These are phyloP conservation scores for Saturnispora halmiae DNA, from an alignment of 805 yeast species.

Conservation along the genomic window DNA sequence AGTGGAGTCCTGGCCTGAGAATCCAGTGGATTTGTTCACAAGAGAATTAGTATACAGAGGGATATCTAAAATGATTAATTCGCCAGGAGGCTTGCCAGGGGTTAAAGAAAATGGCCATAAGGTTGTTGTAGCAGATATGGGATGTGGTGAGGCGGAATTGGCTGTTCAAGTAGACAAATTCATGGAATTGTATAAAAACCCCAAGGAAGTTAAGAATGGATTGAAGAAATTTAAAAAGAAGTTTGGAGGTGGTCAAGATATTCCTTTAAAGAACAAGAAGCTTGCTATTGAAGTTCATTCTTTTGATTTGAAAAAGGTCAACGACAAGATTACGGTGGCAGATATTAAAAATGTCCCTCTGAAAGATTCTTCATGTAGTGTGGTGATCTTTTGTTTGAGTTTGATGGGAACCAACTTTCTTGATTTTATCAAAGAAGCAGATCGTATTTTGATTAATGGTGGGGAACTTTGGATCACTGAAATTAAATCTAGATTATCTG, in stretches of 20 bases:
- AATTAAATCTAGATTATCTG: conserved; percentile 84
- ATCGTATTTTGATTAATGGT: conserved; percentile 74
- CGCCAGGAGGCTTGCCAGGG: conserved; percentile 95
- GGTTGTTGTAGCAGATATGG: conserved; percentile 94
- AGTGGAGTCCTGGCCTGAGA: conserved; percentile 96
- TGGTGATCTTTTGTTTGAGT: conserved; percentile 90
- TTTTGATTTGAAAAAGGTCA: conserved; percentile 85
- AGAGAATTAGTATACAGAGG: conserved; percentile 54
- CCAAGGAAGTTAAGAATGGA: conserved; percentile 29
- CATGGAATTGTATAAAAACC: conserved; percentile 20
- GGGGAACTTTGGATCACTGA: conserved; percentile 98
- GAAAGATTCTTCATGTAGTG: conserved; percentile 64
- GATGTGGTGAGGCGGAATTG: conserved; percentile 95
- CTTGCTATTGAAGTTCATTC: conserved; percentile 63
- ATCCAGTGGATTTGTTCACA: conserved; percentile 90
- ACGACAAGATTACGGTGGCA: conserved; percentile 89
- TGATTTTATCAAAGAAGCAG: conserved; percentile 86
- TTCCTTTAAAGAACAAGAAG: conserved; percentile 13
- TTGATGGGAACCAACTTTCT: conserved; percentile 95
- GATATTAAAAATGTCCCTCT: conserved; percentile 89
- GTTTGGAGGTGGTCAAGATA: conserved; percentile 19
- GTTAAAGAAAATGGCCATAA: conserved; percentile 33
- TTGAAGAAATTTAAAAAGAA: conserved; percentile 20
- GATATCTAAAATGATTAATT: conserved; percentile 57
- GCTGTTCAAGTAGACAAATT: conserved; percentile 55